Base-by-base conservation (phyloP, 2,329 filamentous ascomycete genomes). In the Fusarium marasasianum region DNA sequence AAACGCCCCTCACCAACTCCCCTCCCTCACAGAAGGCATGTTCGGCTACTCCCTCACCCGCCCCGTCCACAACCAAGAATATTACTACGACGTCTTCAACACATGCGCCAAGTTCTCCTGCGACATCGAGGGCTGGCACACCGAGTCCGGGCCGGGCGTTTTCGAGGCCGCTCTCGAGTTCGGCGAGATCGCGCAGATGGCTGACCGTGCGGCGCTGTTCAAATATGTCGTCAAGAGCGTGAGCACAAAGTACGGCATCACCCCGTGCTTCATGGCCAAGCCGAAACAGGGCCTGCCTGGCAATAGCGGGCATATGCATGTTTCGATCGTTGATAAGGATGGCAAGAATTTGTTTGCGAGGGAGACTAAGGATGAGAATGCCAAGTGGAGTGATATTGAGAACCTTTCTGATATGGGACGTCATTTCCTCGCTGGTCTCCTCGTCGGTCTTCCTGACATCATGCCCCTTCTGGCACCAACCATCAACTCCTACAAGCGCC, bases 181-280 rank as follows among this genome's bases (percentile, higher is more conserved):
- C 77, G 93, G 93, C 60, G 94, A 98, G 81, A 93, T 96, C 73
- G 90, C 89, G 41, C 88, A 93, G 74, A 98, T 98, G 94, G 96
- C 96, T 3, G 96, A 99, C 82, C 92, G 93, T 76, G 95, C 95
- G 33, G 92, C 92, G 37, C 86, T 99, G 41, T 99, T 98, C 91
- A 99, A 99, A 88, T 94, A 97, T 77, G 91, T 93, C 26, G 95
- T 98, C 74, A 98, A 98, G 84, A 95, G 94, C 15, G 90, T 98
- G 44, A 94, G 94, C 50, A 93, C 91, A 64, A 93, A 94, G 80
- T 94, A 95, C 81, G 94, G 94, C 75, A 97, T 99, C 80, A 98
- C 94, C 0, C 96, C 96, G 0, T 97, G 94, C 83, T 99, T 99
- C 86, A 99, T 99, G 96, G 96, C 96, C 22, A 99, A 99, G 83